phyloP scores from a whole-genome alignment of 2,329 filamentous ascomycete species.

The Epichloe aotearoae region DNA sequence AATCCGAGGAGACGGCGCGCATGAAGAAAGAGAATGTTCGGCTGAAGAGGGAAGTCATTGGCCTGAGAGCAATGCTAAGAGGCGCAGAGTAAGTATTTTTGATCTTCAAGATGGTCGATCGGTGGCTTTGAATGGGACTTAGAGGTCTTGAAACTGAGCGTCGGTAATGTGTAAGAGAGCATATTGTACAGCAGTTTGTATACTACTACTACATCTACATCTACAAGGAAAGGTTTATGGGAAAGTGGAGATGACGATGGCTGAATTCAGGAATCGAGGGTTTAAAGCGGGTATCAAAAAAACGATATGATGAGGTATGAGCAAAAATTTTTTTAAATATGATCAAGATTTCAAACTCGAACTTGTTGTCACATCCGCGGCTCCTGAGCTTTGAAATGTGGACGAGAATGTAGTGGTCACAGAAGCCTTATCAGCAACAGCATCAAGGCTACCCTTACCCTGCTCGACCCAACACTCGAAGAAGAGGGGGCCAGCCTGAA shows the following conservation, averaged over 20 bases:
- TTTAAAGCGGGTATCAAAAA: not conserved
- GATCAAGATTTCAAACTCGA: not conserved
- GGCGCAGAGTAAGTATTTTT: constrained; percentile 22
- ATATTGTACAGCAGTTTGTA: constrained; percentile 4
- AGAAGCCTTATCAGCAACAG: not conserved
- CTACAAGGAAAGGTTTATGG: not conserved
- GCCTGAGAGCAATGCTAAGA: constrained; percentile 45
- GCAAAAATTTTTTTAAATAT: not conserved
- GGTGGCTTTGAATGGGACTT: constrained; percentile 3
- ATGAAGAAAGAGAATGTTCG: constrained; percentile 77
- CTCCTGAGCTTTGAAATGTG: not conserved
- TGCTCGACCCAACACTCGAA: constrained; percentile 53
- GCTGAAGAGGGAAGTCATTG: constrained; percentile 69
- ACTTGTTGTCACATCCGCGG: not conserved
- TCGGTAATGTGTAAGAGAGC: not conserved
- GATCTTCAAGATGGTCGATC: constrained; percentile 11
- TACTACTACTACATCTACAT: not conserved
- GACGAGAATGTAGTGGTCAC: not conserved
- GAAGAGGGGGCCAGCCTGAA: constrained; percentile 43
- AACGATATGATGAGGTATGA: not conserved
- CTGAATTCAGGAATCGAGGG: not conserved
- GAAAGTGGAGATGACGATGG: not conserved
- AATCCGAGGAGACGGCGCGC: constrained; percentile 62
- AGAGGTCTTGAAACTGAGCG: not conserved
- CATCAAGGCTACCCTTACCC: constrained; percentile 5